Evolutionary conservation across 495 filamentous ascomycete species (phyloP), one percentile per base, ranked within the genome.

Genomic region (Trichoderma orchidacearum): DNA sequence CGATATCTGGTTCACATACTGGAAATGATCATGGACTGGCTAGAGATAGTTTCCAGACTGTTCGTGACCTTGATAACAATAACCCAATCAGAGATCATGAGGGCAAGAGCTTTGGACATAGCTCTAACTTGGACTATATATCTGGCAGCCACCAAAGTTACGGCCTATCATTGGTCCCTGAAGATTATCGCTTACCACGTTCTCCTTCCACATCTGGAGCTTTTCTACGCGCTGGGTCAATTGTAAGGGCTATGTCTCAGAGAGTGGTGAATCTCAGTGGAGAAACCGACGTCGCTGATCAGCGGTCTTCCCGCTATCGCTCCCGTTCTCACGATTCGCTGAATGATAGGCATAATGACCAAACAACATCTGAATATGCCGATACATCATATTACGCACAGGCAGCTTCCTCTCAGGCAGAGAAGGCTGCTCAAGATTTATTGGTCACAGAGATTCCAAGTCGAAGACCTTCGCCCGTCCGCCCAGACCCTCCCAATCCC

Each of bases 211-310:
- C 82, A 11, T 76, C 76, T 52, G 80, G 85, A 38, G 83, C 89
- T 32, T 68, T 95, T 55, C 78, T 79, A 21, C 76, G 89, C 61
- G 88, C 93, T 55, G 87, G 90, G 30, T 94, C 91, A 3, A 93
- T 97, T 63, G 85, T 99, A 69, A 86, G 90, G 61, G 90, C 90
- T 61, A 94, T 97, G 83, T 96, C 94, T 18, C 90, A 96, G 70
- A 90, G 93, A 68, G 90, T 99, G 56, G 93, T 97, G 63, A 96
- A 96, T 66, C 75, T 99, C 57, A 95, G 92, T 72, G 95, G 93
- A 64, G 81, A 84, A 51, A 72, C 69, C 2, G 90, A 96, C 60
- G 72, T 88, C 32, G 77, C 93, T 18, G 88, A 92, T 60, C 84
- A 89, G 59, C 80, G 78, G n/a, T 77, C 85, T 28, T 74, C 80